These are phyloP conservation scores for Pleurotus citrinopileatus DNA, from an alignment of 768 basidiomycete genomes.

Conservation along the genomic window DNA sequence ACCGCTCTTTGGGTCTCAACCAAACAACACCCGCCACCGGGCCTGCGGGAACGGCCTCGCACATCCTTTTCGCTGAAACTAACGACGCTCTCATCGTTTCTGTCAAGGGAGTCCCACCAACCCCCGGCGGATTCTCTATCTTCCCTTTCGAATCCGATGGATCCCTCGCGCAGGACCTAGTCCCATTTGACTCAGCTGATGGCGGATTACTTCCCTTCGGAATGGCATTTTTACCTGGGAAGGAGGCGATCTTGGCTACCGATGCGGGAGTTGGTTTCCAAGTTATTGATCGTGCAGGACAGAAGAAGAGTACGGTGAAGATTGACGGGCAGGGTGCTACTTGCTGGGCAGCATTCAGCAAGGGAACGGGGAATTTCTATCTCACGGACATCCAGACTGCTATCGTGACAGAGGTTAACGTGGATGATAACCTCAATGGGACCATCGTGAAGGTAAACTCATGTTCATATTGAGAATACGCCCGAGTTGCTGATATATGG, in stretches of 20 bases:
- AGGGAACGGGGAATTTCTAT: constrained; percentile 42
- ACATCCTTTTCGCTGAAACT: constrained; percentile 46
- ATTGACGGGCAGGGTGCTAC: constrained; percentile 38
- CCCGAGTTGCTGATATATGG: background rate
- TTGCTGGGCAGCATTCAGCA: constrained; percentile 42
- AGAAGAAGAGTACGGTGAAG: constrained; percentile 25
- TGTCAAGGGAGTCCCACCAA: constrained; percentile 46
- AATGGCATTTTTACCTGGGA: constrained; percentile 39
- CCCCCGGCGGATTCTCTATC: constrained; percentile 47
- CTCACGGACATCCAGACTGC: constrained; percentile 40
- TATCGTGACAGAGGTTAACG: constrained; percentile 41
- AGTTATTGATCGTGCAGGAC: constrained; percentile 30
- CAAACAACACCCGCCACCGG: constrained; percentile 52
- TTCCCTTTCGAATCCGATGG: constrained; percentile 45
- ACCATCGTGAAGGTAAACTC: constrained; percentile 39
- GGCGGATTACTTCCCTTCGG: constrained; percentile 49
- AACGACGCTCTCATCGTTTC: constrained; percentile 41
- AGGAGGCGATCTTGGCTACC: constrained; percentile 37
- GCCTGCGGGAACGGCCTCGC: constrained; percentile 40
- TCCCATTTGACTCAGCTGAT: constrained; percentile 28
- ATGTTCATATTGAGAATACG: background rate
- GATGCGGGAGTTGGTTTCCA: constrained; percentile 38
- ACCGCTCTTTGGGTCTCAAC: constrained; percentile 41
- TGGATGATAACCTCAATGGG: constrained; percentile 42
- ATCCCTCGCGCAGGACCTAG: constrained; percentile 40